Percentiles rank a stretch among this genome's conserved stretches.
Conservation (phyloP, 345 rosid genomes). For the Eucalyptus sideroxylon region DNA sequence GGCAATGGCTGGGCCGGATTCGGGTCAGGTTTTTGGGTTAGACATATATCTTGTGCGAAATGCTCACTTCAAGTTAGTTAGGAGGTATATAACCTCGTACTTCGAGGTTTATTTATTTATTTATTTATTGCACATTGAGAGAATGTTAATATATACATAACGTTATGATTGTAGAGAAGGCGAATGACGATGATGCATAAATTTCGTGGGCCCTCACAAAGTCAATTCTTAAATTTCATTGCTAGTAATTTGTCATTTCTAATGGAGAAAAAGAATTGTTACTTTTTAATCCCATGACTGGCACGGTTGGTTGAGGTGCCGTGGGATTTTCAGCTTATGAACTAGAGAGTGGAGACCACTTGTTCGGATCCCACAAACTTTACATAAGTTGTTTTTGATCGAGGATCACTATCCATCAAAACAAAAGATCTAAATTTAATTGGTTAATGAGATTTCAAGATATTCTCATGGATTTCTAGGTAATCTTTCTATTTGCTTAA, state of each 20-base stretch:
- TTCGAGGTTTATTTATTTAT: too few species aligned
- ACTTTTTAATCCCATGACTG: background rate
- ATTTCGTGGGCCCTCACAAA: background rate
- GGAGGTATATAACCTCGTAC: background rate
- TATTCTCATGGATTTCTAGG: background rate
- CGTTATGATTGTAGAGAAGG: background rate
- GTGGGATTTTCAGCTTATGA: background rate
- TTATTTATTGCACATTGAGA: too few species aligned
- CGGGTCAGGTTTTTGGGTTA: background rate
- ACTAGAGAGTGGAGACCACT: background rate
- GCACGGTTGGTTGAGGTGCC: background rate
- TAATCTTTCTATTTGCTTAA: background rate
- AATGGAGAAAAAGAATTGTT: background rate
- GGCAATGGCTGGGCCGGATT: background rate
- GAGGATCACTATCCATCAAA: background rate
- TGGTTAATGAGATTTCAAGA: fast-evolving
- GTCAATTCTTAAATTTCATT: background rate
- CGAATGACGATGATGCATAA: background rate
- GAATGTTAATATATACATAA: too few species aligned
- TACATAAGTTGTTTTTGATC: background rate
- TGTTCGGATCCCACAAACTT: background rate
- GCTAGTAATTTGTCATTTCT: background rate
- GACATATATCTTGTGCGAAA: background rate
- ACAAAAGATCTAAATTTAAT: background rate
- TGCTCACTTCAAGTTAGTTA: background rate